phyloP scores from a whole-genome alignment of 306 rosid species.

The Malus sieversii region DNA sequence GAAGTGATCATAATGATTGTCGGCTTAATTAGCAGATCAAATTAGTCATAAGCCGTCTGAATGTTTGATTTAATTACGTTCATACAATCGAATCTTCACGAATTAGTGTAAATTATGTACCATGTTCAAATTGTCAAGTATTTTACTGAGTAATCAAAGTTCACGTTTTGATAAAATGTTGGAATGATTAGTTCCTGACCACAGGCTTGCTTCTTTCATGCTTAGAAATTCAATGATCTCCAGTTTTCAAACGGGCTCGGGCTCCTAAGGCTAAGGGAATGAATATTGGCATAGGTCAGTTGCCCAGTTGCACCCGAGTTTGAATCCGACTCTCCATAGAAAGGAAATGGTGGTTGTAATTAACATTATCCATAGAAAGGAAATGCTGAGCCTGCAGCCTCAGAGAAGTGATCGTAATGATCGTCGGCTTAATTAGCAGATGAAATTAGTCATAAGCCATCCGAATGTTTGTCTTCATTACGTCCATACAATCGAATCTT shows the following conservation, averaged over 20 bases:
- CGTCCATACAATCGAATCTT: neutral
- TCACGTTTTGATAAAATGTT: neutral
- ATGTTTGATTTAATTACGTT: neutral
- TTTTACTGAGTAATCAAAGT: neutral
- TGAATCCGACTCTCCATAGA: neutral
- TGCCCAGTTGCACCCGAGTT: neutral
- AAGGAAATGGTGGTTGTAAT: neutral
- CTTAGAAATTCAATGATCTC: neutral
- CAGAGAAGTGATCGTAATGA: neutral
- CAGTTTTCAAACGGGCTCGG: neutral
- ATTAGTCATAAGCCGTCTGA: slow-evolving; percentile 3
- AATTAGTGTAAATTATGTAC: neutral
- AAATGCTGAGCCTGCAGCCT: slow-evolving; percentile 14
- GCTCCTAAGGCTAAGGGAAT: neutral
- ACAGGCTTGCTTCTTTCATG: neutral
- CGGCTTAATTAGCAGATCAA: neutral
- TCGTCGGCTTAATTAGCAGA: neutral
- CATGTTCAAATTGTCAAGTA: neutral
- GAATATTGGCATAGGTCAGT: neutral
- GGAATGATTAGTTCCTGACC: neutral
- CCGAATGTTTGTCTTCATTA: neutral
- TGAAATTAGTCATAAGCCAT: slow-evolving; percentile 3
- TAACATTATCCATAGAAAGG: neutral
- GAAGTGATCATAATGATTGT: neutral
- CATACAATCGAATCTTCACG: too few relatives aligned